A percentile compares a stretch with the other conserved stretches of the same genome.
Conservation (phyloP, 202 grass and related monocot genomes). For the Tripidium arundinaceum region DNA sequence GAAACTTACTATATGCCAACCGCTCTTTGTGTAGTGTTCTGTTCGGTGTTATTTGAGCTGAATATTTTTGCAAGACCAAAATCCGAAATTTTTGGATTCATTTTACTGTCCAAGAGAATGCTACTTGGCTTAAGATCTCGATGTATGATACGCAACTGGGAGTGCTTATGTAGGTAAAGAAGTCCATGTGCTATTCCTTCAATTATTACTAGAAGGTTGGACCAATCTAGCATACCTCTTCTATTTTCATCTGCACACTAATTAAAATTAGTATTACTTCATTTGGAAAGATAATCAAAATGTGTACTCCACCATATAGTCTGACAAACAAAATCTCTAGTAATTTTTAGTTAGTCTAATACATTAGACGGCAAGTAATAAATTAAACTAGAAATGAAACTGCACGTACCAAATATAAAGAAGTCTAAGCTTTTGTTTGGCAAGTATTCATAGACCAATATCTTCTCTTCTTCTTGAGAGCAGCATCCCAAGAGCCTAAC, state of each 20-base stretch:
- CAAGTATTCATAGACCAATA: slow-evolving; percentile 62
- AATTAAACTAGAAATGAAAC: not conserved
- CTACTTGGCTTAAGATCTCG: not conserved
- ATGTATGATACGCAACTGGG: not conserved
- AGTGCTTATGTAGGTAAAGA: slow-evolving; percentile 33
- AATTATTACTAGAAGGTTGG: slow-evolving; percentile 26
- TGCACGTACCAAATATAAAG: slow-evolving; percentile 45
- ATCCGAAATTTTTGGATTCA: slow-evolving; percentile 48
- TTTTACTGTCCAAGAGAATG: not conserved
- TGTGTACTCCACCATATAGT: too few species aligned
- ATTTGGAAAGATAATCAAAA: not conserved
- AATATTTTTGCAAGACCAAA: slow-evolving; percentile 41
- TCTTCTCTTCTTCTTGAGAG: slow-evolving; percentile 43
- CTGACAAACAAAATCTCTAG: not conserved
- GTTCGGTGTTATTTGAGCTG: slow-evolving; percentile 1
- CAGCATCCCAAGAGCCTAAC: slow-evolving; percentile 58
- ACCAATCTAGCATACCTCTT: slow-evolving; percentile 25
- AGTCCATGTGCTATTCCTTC: slow-evolving; percentile 35
- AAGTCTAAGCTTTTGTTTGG: slow-evolving; percentile 60
- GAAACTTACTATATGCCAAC: slow-evolving; percentile 42
- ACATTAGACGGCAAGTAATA: too few species aligned
- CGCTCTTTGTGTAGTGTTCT: slow-evolving; percentile 19
- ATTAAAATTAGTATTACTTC: not conserved
- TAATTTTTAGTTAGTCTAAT: too few species aligned
- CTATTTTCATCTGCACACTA: slow-evolving; percentile 11